Evolutionary conservation across 2,329 filamentous ascomycete genomes (phyloP).

Genomic region (Phyllachora maydis): DNA sequence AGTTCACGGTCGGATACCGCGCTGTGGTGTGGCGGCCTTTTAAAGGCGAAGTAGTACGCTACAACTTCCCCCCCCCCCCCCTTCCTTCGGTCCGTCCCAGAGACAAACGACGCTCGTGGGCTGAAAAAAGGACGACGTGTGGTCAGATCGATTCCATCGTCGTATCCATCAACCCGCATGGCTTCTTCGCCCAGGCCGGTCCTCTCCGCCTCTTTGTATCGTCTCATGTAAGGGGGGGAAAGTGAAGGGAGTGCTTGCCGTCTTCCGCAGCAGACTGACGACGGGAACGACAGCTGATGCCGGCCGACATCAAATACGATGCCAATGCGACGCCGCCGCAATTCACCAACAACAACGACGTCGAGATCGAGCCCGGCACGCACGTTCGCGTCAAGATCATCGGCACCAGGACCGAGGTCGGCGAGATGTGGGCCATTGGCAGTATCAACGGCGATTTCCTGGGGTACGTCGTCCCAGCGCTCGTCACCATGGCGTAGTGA

Average conservation of each 20-base stretch:
- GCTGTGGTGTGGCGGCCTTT: constrained; percentile 97
- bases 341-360: constrained; percentile 87
- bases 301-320: constrained; percentile 81
- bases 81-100: constrained; percentile 20
- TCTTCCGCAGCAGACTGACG: constrained; percentile 7
- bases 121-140: constrained; percentile 2
- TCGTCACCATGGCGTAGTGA: background rate
- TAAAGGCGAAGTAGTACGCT: constrained; percentile 95
- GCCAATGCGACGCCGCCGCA: constrained; percentile 91
- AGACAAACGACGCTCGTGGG: background rate
- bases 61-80: too few relatives aligned
- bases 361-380: constrained; percentile 81
- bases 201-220: constrained; percentile 64
- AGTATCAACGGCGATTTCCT: constrained; percentile 80
- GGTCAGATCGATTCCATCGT: constrained; percentile 80
- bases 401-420: constrained; percentile 81
- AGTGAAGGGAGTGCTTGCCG: too few relatives aligned
- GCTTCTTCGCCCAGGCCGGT: constrained; percentile 74
- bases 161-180: constrained; percentile 74
- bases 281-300: constrained; percentile 64
- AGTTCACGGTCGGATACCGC: constrained; percentile 88
- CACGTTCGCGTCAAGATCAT: constrained; percentile 90
- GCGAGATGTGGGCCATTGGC: constrained; percentile 89
- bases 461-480: constrained; percentile 33
- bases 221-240: constrained; percentile 49